Evolutionary conservation across 139 green algal genomes (phyloP), one percentile per base, ranked within the genome.

Genomic region (Chlamydomonas applanata): DNA sequence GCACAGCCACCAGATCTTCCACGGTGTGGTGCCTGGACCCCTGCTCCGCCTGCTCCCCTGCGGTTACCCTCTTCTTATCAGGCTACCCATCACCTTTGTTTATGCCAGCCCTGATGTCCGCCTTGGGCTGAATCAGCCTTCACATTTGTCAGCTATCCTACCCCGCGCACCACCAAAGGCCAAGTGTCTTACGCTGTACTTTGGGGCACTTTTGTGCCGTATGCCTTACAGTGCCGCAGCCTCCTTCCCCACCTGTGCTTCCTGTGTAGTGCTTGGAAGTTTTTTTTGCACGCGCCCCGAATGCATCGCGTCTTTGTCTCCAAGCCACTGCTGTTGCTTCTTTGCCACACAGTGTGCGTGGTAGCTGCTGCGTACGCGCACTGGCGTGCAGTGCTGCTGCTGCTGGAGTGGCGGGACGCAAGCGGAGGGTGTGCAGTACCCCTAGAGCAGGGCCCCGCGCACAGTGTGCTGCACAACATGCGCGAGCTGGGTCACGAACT

Each of bases 1-100:
- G 30, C 85, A 96, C 82, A 93, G 85, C 64, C 95, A 99, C 80
- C 96, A 99, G 85, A 82, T 99, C 34, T 99, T 98, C 79, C 95
- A 99, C 67, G 11, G 69, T 94, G 9, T 59, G 73, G 19, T 7
- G 40, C 11, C 7, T 78, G 61, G 9, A 13, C 24, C 5, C 66
- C 5, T 87, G 95, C 0, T 85, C 97, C 4, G 69, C 89, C 4
- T 90, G 85, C 44, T n/a, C 17, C 49, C 16, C 16, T 16, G 17
- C 17, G 49, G 49, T 16, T 57, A 17, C 49, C 16, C 49, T 17
- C 17, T 57, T 17, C 49, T 57, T 57, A 57, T 17, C 49, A 16
- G 16, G 49, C 17, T n/a, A 17, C 17, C 49, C 16, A 57, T 57
- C 49, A 57, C 16, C 17, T 57, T 16, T 57, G 49, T 57, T n/a